Base-by-base conservation (phyloP, 352 stramenopile species). In the Phytophthora tentaculata region DNA sequence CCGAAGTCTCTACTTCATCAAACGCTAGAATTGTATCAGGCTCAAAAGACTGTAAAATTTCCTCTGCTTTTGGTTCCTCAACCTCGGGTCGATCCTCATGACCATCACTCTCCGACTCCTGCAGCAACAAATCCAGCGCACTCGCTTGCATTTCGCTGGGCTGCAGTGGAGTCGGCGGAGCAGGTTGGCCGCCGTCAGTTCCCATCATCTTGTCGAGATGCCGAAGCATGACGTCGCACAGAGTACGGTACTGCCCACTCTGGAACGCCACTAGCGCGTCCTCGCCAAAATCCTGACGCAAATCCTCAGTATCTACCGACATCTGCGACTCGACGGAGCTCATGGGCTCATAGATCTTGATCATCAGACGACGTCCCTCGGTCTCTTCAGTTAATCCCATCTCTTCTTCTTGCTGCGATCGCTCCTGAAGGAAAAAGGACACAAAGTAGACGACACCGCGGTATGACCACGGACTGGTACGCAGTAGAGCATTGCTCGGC, bases 311-410 rank as follows among this genome's bases (percentile, higher is more conserved):
- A 0, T 77, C 79, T 56, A 93, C 73, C 43, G 76, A 84, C 60
- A 90, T 88, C 53, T 90, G 79, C 22, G 83, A 91, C 56, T 93
- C 83, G 26, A 89, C 80, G 10, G 81, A 88, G 71, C 81, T 91
- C 78, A 91, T 90, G 29, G 83, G 83, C 71, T 93, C 83, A 68
- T 90, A 91, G 52, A 91, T 73, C 61, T 93, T 90, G 71, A 93
- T 81, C 26, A 80, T 83, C n/a, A 91, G 72, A 44, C 60, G 67
- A 48, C 61, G 61, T 13, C 44, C 32, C 8, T 62, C 44, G 13
- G 10, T 9, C 19, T 44, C 48, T 17, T 48, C 43, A 20, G 20
- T 53, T n/a, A n/a, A n/a, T n/a, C n/a, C n/a, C 28, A 67, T 56
- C 17, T 55, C 55, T 24, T 62, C 50, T 17, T 56, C 23, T 22